phyloP scores from a whole-genome alignment of 2,329 filamentous ascomycete genomes.

The Fusarium sp. region DNA sequence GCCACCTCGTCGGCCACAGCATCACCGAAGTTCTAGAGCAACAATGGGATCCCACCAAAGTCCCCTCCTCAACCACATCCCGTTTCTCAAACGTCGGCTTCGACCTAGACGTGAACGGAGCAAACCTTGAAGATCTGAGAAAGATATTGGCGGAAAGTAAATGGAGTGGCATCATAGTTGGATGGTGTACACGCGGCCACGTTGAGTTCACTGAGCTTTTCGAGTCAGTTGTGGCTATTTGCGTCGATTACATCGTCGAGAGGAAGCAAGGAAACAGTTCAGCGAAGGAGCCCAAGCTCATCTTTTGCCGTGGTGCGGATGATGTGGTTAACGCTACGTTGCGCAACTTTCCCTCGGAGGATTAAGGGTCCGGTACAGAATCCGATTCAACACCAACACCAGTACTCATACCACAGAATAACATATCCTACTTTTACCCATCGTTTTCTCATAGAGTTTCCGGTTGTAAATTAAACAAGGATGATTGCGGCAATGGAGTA shows the following conservation, averaged over 20 bases:
- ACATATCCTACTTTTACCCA: background rate
- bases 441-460: background rate
- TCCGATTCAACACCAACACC: background rate
- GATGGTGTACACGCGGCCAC: slow-evolving; percentile 6
- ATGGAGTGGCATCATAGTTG: slow-evolving; percentile 7
- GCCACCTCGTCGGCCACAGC: background rate
- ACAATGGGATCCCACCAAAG: slow-evolving; percentile 9
- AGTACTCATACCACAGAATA: background rate
- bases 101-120: background rate
- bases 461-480: background rate
- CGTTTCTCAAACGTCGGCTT: slow-evolving; percentile 14
- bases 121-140: background rate
- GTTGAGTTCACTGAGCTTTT: slow-evolving; percentile 23
- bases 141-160: rapidly evolving
- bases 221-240: background rate
- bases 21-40: background rate
- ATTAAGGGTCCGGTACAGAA: background rate
- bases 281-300: slow-evolving; percentile 6
- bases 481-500: too few species aligned
- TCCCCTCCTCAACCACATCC: background rate
- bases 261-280: background rate
- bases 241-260: background rate
- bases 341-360: slow-evolving; percentile 3
- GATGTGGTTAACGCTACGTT: slow-evolving; percentile 15
- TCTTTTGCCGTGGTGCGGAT: slow-evolving; percentile 10